Evolutionary conservation across 805 yeast genomes (phyloP), one percentile per base, ranked within the genome.

Genomic region (Schwanniomyces occidentalis): DNA sequence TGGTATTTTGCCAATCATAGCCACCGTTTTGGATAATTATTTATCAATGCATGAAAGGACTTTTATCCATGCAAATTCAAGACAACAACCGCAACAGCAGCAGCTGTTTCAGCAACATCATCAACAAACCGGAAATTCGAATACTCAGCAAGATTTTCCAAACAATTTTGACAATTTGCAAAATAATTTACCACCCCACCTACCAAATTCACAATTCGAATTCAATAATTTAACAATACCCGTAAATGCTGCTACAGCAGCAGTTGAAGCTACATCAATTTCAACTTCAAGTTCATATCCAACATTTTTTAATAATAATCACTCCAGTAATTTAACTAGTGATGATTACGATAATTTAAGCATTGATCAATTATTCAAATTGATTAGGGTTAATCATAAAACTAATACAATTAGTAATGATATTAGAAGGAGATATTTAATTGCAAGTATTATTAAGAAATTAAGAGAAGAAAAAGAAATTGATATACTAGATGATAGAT

Each of bases 21-120:
- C 96, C 35, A 90, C 99, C 1, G 84, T 93, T 2, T 70, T 91
- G 45, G 98, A 93, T 58, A 90, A 91, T 60, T 91, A 84, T 57
- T 65, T 88, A 31, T 57, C 63, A 6, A 45, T 68, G 9, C 67
- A 67, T 42, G 73, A 67, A 38, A 50, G 65, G 24, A 61, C 63
- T 12, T 65, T 65, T 38, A 48, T 56, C 24, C 64, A 59, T 34
- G 63, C 63, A 8, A 51, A 53, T 43, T 42, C 51, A n/a, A 42
- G 53, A 19, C 30, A 23, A 17, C 35, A 13, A 22, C n/a, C 21
- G 23, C 36, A 25, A 20, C 36, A 30, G 16, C 26, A 32, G 14
- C 35, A 19, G 17, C 40, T 23, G 10, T 30, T 3, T 49, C 45
- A 44, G 54, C 34, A 56, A 48, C 41, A 46, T 45, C 32, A 27